Percentiles rank a stretch among this genome's conserved stretches.
Evolutionary conservation across 495 filamentous ascomycete genomes (phyloP).

Genomic region (Aspergillus incahuasiensis): DNA sequence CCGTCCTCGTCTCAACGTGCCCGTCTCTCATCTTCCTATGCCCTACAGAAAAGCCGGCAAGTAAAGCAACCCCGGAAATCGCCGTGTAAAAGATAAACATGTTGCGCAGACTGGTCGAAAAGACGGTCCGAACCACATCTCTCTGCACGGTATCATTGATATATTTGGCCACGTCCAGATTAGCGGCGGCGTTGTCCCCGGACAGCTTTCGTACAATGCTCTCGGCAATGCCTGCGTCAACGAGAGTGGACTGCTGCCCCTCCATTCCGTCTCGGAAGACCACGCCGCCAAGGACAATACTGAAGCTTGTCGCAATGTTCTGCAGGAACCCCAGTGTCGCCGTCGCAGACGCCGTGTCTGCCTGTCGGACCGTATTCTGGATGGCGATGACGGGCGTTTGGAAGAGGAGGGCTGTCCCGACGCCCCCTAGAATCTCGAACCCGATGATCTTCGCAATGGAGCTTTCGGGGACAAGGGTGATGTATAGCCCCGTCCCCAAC

Average conservation of each 20-base stretch:
- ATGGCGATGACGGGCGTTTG: conserved; percentile 50
- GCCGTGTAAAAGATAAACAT: conserved; percentile 47
- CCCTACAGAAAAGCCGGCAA: conserved; percentile 16
- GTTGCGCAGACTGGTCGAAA: conserved; percentile 40
- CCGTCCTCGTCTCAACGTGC: conserved; percentile 13
- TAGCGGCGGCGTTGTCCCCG: too few species aligned
- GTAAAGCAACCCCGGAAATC: conserved; percentile 31
- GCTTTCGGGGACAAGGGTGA: conserved; percentile 45
- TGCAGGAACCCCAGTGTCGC: conserved; percentile 37
- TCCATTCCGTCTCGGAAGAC: conserved; percentile 16
- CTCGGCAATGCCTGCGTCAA: too few species aligned
- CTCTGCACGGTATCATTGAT: neutral
- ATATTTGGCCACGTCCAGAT: too few species aligned
- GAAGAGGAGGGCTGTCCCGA: conserved; percentile 66
- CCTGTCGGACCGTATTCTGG: conserved; percentile 29
- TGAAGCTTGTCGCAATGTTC: conserved; percentile 30
- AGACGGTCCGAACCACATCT: conserved; percentile 31
- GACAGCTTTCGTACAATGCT: too few species aligned
- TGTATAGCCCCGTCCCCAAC: neutral
- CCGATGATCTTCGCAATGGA: conserved; percentile 56
- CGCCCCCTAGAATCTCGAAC: conserved; percentile 46
- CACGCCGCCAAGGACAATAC: conserved; percentile 43
- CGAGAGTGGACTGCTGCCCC: too few species aligned
- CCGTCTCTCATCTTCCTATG: conserved; percentile 2
- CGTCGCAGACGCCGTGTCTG: conserved; percentile 35